Evolutionary conservation across 305 asterid species (phyloP), one percentile per base, ranked within the genome.

Genomic region (Solanum aculeatissimum): DNA sequence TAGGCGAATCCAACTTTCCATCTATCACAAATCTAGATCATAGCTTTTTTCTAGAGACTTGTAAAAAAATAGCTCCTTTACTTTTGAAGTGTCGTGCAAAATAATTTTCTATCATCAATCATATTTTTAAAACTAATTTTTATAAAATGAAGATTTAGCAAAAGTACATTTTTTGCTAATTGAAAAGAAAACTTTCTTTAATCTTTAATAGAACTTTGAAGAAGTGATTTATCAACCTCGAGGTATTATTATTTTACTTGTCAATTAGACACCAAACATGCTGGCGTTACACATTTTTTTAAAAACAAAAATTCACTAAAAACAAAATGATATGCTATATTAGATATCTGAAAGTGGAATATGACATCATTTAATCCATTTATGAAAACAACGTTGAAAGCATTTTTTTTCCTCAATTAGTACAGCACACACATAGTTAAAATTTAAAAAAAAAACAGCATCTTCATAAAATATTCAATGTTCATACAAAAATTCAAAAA

Each of bases 291-390:
- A 78, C 18, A 18, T 38, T 35, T 45, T 29, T 29, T 29, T 29
- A 1, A 29, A 29, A 29, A 29, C 1, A 2, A 77, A 19, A 60
- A 9, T 47, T 65, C 85, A 83, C 80, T 47, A 88, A 83, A 71
- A 68, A 68, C 29, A 80, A 54, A 15, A 19, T 29, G 84, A 82
- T 42, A 40, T 84, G 78, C 75, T 68, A 35, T 43, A 72, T 23
- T 23, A 25, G 68, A 87, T 89, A 81, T 80, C 83, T 86, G 65
- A 84, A 72, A 77, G 89, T 86, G 88, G 87, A 68, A 83, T 66
- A 40, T 74, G 21, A 19, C 84, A 85, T 82, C 81, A 85, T 72
- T 51, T 66, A 29, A 75, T 47, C 43, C 81, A 75, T 75, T 74
- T 47, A 60, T 23, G 54, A 25, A 47, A 47, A 29, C 40, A 49